Evolutionary conservation across 768 basidiomycete genomes (phyloP).

Genomic region (Naganishia vaughanmartiniae): DNA sequence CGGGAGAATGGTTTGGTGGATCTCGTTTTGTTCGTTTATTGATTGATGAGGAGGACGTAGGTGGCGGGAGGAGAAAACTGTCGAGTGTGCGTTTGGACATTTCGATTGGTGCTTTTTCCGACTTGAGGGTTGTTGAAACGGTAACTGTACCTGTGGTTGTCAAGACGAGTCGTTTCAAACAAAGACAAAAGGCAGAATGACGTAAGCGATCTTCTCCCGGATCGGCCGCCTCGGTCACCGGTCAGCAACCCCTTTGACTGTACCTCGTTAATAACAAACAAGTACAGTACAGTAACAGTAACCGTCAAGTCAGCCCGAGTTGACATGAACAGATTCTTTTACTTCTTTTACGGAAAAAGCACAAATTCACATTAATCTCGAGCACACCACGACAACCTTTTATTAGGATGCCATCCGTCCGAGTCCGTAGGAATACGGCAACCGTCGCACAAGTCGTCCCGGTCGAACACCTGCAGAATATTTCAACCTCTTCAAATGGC

Average conservation of each 20-base stretch:
- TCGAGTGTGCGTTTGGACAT: constrained; percentile 29
- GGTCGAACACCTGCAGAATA: not conserved
- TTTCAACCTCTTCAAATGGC: not conserved
- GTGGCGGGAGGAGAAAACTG: constrained; percentile 15
- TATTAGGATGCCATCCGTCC: constrained; percentile 4
- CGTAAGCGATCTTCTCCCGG: not conserved
- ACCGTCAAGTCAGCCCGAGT: not conserved
- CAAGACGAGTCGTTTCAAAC: no score
- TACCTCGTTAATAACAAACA: not conserved
- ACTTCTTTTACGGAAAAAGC: no score
- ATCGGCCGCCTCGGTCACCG: not conserved
- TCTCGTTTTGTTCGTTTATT: not conserved
- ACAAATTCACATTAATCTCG: no score
- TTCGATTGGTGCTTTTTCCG: not conserved
- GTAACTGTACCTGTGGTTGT: no score
- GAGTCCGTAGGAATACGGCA: constrained; percentile 6
- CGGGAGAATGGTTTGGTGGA: not conserved
- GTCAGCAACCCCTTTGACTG: not conserved
- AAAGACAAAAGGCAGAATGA: not conserved
- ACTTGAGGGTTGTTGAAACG: no score
- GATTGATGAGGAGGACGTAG: not conserved
- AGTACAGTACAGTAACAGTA: not conserved
- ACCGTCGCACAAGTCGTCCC: not conserved
- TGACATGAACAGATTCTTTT: no score
- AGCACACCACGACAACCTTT: no score